These are phyloP conservation scores for Xylaria sp. DNA, from an alignment of 2,329 filamentous ascomycete species.

Conservation along the genomic window DNA sequence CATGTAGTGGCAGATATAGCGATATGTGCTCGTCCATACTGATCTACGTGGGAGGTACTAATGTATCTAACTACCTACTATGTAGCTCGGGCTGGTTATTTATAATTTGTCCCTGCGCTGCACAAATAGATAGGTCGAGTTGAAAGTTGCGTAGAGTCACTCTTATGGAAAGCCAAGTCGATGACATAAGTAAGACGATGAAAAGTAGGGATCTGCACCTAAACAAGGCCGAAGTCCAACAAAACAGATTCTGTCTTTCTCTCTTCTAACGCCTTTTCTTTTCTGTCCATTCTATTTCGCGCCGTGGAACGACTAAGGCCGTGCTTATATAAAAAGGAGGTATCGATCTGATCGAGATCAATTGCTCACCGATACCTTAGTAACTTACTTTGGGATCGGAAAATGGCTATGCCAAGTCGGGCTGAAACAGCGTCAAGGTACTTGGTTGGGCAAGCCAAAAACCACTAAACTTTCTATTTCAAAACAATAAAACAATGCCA, in stretches of 20 bases:
- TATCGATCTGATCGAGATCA: neutral
- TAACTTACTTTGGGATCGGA: neutral
- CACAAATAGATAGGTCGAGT: no score
- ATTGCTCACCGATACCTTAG: neutral
- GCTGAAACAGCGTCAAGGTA: constrained; percentile 41
- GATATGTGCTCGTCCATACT: neutral
- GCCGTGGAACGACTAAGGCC: neutral
- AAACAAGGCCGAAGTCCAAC: neutral
- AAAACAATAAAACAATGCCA: constrained; percentile 21
- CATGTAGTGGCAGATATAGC: no score
- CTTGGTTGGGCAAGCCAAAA: neutral
- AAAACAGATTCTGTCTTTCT: constrained; percentile 4
- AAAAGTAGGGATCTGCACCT: neutral
- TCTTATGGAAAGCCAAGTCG: no score
- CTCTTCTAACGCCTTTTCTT: no score
- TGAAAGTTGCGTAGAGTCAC: no score
- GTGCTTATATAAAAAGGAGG: neutral
- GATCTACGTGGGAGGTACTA: no score
- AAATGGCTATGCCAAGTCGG: constrained; percentile 3
- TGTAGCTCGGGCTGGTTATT: no score
- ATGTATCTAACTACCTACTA: no score
- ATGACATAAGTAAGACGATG: no score
- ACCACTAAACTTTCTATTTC: constrained; percentile 15
- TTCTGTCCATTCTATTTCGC: no score
- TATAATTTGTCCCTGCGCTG: no score